Percentiles rank a stretch among this genome's conserved stretches.
Evolutionary conservation across 306 rosid genomes (phyloP).

Genomic region (Prunus mume): DNA sequence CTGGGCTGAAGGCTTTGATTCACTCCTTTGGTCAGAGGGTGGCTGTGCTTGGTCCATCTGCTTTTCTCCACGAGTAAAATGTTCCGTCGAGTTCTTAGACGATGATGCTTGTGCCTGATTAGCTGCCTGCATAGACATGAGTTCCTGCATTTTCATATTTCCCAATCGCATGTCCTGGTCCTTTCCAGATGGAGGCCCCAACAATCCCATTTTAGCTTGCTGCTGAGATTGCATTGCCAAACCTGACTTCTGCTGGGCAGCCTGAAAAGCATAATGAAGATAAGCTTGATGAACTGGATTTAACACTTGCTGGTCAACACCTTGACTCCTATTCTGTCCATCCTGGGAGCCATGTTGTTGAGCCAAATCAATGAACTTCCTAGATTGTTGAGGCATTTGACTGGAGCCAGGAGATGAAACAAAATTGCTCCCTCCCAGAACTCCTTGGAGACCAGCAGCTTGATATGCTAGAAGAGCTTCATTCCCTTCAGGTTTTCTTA

Average conservation of each 20-base stretch:
- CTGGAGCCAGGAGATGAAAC: conserved; percentile 55
- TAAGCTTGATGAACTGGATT: conserved; percentile 81
- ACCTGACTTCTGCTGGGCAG: conserved; percentile 76
- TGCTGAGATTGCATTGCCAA: conserved; percentile 75
- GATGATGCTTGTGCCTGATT: conserved; percentile 63
- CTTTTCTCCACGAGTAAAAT: conserved; percentile 68
- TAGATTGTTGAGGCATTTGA: conserved; percentile 76
- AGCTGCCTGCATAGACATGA: conserved; percentile 55
- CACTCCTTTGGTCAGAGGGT: conserved; percentile 59
- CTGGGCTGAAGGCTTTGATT: conserved; percentile 57
- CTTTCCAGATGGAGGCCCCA: conserved; percentile 60
- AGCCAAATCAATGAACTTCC: conserved; percentile 62
- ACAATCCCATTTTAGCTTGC: conserved; percentile 71
- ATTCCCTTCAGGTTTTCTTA: conserved; percentile 83
- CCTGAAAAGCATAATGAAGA: conserved; percentile 76
- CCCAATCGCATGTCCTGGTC: conserved; percentile 82
- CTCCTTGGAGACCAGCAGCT: conserved; percentile 69
- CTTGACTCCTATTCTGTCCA: conserved; percentile 68
- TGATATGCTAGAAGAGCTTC: conserved; percentile 77
- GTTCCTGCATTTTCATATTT: conserved; percentile 77
- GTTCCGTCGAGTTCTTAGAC: conserved; percentile 60
- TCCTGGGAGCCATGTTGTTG: conserved; percentile 76
- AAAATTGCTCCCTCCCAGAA: conserved; percentile 53
- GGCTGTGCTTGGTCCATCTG: conserved; percentile 72
- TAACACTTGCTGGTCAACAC: conserved; percentile 62